phyloP scores from a whole-genome alignment of 495 filamentous ascomycete species.

The Podospora bellae-mahoneyi region DNA sequence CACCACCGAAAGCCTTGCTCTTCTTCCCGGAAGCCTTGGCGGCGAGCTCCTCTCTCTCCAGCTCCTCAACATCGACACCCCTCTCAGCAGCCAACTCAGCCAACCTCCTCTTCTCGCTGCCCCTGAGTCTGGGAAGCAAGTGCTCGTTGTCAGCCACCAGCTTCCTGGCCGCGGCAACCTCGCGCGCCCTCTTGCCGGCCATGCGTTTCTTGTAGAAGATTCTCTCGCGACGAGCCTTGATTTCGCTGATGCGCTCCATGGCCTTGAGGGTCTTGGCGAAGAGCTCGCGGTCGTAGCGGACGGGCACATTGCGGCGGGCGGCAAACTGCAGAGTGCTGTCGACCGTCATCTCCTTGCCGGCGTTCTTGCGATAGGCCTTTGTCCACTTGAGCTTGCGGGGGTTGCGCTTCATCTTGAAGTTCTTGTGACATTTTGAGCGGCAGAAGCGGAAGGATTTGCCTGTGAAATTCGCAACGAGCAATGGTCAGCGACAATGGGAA shows the following conservation, averaged over 20 bases:
- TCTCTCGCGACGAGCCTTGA: slow-evolving; percentile 75
- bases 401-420: slow-evolving; percentile 98
- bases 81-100: slow-evolving; percentile 52
- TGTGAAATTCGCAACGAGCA: neutral
- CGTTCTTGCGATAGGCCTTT: slow-evolving; percentile 72
- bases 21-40: slow-evolving; percentile 33
- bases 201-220: slow-evolving; percentile 90
- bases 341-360: slow-evolving; percentile 89
- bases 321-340: slow-evolving; percentile 91
- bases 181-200: slow-evolving; percentile 79
- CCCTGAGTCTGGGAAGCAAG: slow-evolving; percentile 64
- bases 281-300: slow-evolving; percentile 90
- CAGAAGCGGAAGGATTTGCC: slow-evolving; percentile 72
- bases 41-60: slow-evolving; percentile 39
- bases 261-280: slow-evolving; percentile 82
- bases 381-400: slow-evolving; percentile 82
- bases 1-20: slow-evolving; percentile 53
- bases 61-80: slow-evolving; percentile 54
- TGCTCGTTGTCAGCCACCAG: slow-evolving; percentile 90
- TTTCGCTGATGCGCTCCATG: slow-evolving; percentile 88
- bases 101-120: slow-evolving; percentile 50
- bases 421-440: slow-evolving; percentile 90
- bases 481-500: neutral
- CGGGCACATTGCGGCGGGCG: slow-evolving; percentile 86
- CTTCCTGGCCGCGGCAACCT: slow-evolving; percentile 74